Conservation (phyloP, 2,329 filamentous ascomycete genomes). For the Curvularia sp. region DNA sequence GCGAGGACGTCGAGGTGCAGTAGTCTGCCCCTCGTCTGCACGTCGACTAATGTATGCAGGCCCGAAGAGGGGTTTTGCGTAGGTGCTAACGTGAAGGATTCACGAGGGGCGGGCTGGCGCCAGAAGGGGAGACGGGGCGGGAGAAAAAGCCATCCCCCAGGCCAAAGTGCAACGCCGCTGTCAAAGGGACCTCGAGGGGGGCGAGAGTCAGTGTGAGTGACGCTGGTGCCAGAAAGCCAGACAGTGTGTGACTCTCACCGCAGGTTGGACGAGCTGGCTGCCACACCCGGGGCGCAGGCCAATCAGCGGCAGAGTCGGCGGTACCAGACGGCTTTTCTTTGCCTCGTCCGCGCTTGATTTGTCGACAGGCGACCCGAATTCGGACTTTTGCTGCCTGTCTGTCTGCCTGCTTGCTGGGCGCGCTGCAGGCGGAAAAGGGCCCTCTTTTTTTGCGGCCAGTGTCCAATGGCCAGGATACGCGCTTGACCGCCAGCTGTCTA, state of each 20-base stretch:
- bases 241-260: conserved; percentile 35
- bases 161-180: not conserved
- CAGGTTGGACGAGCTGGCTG: conserved; percentile 33
- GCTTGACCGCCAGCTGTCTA: conserved; percentile 39
- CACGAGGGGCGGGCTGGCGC: conserved; percentile 10
- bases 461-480: conserved; percentile 14
- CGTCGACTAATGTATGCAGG: conserved; percentile 38
- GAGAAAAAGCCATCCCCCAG: not conserved
- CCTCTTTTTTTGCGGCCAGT: conserved; percentile 5
- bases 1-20: conserved; percentile 35
- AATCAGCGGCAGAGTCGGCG: conserved; percentile 24
- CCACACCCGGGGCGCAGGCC: conserved; percentile 23
- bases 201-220: conserved; percentile 4
- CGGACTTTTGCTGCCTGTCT: conserved; percentile 23
- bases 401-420: conserved; percentile 19
- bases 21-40: conserved; percentile 26
- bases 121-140: not conserved
- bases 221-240: conserved; percentile 21
- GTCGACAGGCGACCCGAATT: conserved; percentile 21
- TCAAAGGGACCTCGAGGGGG: not conserved
- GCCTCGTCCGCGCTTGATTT: conserved; percentile 28
- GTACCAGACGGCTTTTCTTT: conserved; percentile 27
- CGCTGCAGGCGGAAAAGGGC: conserved; percentile 25
- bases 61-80: conserved; percentile 27
- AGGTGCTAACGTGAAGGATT: conserved; percentile 13